Evolutionary conservation across 352 stramenopile genomes (phyloP), one percentile per base, ranked within the genome.

Genomic region (Globisporangium splendens): DNA sequence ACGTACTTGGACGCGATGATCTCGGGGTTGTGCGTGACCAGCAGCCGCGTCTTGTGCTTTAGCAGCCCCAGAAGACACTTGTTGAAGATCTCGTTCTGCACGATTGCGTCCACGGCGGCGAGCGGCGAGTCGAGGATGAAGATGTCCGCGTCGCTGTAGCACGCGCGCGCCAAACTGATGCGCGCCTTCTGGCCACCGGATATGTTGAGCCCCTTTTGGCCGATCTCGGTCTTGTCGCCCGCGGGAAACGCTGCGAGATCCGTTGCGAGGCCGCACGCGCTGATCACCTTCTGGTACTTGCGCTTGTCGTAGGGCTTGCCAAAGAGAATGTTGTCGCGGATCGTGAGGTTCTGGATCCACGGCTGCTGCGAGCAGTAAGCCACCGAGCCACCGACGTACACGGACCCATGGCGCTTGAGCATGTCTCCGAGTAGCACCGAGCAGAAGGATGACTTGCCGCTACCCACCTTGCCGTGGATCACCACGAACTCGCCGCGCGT

Each of bases 261-360:
- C n/a, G 84, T 67, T 8, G 72, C 63, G 46, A 98, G 62, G 0
- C 72, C 79, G 54, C 89, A 96, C 2, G 86, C 78, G 17, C 93
- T 74, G 44, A 98, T 58, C 35, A 91, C 77, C 15, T 73, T 77
- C 43, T 77, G 56, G 66, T 96, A 96, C 61, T 86, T 86, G 24
- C 77, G 72, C 33, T 62, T 62, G 52, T 92, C 70, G 50, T 79
- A 94, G 18, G 72, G 60, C 47, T 85, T 66, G 21, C 93, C 92
- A 65, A 98, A 99, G 24, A 98, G 62, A 50, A 99, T 93, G 64
- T 99, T 99, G 8, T 86, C 73, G 20, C 73, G 78, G 7, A 88
- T 63, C 17, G 78, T 83, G 11, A 82, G 50, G 33, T 96, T 94
- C 43, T 98, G 69, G 52, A 98, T 96, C 88, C 90, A 98, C 35